These are phyloP conservation scores for Penicillium tannophilum DNA, from an alignment of 495 filamentous ascomycete genomes.

Conservation along the genomic window DNA sequence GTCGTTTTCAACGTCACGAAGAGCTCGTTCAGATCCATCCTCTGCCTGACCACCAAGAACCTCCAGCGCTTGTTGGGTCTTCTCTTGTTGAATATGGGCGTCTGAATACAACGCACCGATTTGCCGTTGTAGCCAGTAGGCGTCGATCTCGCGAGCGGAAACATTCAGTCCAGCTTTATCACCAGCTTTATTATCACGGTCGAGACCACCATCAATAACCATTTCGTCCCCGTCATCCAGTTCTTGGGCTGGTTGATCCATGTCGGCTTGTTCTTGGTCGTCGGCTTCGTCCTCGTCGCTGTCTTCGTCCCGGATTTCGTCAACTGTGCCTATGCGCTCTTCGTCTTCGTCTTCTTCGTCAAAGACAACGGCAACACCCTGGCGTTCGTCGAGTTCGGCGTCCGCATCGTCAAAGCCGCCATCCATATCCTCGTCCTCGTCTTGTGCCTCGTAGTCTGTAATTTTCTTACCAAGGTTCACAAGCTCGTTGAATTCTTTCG, in stretches of 20 bases:
- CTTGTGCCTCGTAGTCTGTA: conserved; percentile 96
- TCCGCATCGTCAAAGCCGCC: conserved; percentile 62
- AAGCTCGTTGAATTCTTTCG: conserved; percentile 95
- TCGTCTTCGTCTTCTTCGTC: conserved; percentile 93
- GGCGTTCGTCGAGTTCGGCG: conserved; percentile 84
- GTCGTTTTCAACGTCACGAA: conserved; percentile 96
- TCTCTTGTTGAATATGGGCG: conserved; percentile 86
- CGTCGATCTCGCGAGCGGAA: conserved; percentile 86
- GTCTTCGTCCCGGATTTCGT: conserved; percentile 80
- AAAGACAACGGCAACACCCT: conserved; percentile 97
- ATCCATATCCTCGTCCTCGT: conserved; percentile 90
- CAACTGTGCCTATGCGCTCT: conserved; percentile 68
- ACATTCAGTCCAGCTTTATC: conserved; percentile 61
- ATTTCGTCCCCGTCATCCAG: conserved; percentile 65
- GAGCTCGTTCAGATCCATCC: conserved; percentile 75
- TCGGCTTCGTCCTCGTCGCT: conserved; percentile 72
- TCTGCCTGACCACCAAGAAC: conserved; percentile 77
- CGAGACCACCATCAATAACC: conserved; percentile 69
- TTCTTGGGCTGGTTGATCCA: conserved; percentile 53
- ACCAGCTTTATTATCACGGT: conserved; percentile 43
- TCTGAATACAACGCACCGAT: conserved; percentile 86
- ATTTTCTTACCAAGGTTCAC: conserved; percentile 98
- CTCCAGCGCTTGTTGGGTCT: conserved; percentile 76
- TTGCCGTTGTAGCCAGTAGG: conserved; percentile 94
- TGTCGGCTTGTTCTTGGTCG: conserved; percentile 46